phyloP scores from a whole-genome alignment of 208 protist species.

The Leptomonas pyrrhocoris region DNA sequence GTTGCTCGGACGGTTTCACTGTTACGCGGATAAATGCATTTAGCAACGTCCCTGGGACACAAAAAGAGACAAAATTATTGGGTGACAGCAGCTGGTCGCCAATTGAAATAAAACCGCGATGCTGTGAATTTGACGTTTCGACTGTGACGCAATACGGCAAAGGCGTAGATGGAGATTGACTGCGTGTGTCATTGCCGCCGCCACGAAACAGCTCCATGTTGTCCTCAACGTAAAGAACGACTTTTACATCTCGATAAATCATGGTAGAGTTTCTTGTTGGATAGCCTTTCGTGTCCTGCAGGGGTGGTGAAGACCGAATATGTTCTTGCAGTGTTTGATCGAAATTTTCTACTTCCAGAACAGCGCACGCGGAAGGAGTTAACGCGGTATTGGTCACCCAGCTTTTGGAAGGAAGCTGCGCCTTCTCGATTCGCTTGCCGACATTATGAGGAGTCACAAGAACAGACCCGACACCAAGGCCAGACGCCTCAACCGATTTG shows the following conservation, averaged over 20 bases:
- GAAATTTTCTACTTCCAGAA: conserved; percentile 13
- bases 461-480: conserved; percentile 4
- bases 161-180: too few relatives aligned
- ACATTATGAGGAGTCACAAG: conserved; percentile 16
- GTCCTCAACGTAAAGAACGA: neutral
- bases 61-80: neutral
- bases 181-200: neutral
- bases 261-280: neutral
- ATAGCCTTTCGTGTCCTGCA: neutral
- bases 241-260: neutral
- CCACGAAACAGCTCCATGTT: neutral
- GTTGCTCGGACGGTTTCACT: neutral
- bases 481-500: conserved; percentile 23
- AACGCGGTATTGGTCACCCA: conserved; percentile 23
- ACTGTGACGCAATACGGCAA: conserved; percentile 5
- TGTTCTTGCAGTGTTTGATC: neutral
- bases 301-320: neutral
- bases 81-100: neutral
- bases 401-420: conserved; percentile 23
- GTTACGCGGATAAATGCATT: conserved; percentile 11
- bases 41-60: conserved; percentile 10
- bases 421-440: neutral
- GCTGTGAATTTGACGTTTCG: conserved; percentile 18
- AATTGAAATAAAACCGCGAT: conserved; percentile 2
- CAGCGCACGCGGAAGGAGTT: neutral